Evolutionary conservation across 2,329 filamentous ascomycete genomes (phyloP).

Genomic region (Dactylonectria macrodidyma): DNA sequence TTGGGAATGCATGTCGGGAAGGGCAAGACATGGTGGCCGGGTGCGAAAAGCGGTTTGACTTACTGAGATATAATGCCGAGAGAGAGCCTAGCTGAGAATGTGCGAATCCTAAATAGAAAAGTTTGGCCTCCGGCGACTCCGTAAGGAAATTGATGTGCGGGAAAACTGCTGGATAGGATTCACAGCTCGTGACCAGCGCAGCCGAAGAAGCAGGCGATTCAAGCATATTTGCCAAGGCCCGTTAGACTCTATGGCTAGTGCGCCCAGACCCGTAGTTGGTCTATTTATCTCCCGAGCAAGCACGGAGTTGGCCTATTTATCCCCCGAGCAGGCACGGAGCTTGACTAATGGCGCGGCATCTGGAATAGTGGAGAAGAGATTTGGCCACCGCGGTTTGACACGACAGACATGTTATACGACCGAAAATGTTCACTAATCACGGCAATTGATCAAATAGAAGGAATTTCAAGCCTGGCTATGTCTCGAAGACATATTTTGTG

Average conservation of each 20-base stretch:
- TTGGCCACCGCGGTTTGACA: background rate
- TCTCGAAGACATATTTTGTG: background rate
- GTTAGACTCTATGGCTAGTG: background rate
- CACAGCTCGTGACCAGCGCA: background rate
- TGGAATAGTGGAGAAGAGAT: background rate
- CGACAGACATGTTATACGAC: background rate
- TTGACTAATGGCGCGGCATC: slow-evolving; percentile 4
- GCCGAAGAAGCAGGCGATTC: slow-evolving; percentile 8
- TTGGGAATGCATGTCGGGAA: background rate
- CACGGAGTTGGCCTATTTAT: slow-evolving; percentile 7
- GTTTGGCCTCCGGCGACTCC: background rate
- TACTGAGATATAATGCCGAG: background rate
- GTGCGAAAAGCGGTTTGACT: background rate
- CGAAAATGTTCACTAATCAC: background rate
- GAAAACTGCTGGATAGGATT: background rate
- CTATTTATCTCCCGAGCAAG: slow-evolving; percentile 6
- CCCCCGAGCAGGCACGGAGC: slow-evolving; percentile 4
- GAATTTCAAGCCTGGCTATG: background rate
- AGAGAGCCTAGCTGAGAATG: background rate
- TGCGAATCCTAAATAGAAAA: background rate
- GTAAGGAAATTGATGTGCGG: background rate
- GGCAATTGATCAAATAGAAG: background rate
- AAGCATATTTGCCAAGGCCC: background rate
- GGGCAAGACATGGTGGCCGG: background rate
- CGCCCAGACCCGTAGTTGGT: slow-evolving; percentile 2